Percentiles rank a stretch among this genome's conserved stretches.
phyloP scores from a whole-genome alignment of 805 yeast species.

The Lipomyces starkeyi region DNA sequence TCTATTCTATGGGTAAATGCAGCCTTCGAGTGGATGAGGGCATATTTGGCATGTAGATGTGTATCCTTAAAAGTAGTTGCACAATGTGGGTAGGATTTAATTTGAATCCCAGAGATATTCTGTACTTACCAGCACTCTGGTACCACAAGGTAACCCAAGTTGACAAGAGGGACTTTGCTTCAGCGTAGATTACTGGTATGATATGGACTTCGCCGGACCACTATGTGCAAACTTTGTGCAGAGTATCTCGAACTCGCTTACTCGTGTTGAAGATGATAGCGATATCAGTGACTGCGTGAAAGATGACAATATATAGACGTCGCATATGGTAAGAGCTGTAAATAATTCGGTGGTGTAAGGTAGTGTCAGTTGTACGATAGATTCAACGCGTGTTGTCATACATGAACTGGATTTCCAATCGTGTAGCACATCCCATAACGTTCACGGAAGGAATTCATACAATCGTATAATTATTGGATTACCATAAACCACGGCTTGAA shows the following conservation, averaged over 20 bases:
- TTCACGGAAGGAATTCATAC: neutral
- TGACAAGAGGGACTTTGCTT: constrained; percentile 32
- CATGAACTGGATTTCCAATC: neutral
- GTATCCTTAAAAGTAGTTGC: no score
- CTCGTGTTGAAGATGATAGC: neutral
- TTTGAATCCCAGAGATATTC: constrained; percentile 48
- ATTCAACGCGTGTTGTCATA: no score
- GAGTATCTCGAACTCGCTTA: neutral
- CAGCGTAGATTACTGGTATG: constrained; percentile 36
- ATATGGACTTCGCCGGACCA: constrained; percentile 34
- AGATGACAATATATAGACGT: neutral
- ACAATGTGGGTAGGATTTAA: no score
- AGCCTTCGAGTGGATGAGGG: no score
- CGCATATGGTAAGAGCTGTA: neutral
- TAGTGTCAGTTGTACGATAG: neutral
- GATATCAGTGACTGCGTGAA: neutral
- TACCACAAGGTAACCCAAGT: constrained; percentile 47
- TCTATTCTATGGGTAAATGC: no score
- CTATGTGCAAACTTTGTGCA: constrained; percentile 22
- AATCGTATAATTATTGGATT: neutral
- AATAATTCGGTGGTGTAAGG: neutral
- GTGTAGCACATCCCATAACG: neutral
- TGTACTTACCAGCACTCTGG: constrained; percentile 51
- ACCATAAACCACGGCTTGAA: no score
- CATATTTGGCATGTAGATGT: no score